Conservation (phyloP, 257 asterid species). For the Marsdenia floribunda region DNA sequence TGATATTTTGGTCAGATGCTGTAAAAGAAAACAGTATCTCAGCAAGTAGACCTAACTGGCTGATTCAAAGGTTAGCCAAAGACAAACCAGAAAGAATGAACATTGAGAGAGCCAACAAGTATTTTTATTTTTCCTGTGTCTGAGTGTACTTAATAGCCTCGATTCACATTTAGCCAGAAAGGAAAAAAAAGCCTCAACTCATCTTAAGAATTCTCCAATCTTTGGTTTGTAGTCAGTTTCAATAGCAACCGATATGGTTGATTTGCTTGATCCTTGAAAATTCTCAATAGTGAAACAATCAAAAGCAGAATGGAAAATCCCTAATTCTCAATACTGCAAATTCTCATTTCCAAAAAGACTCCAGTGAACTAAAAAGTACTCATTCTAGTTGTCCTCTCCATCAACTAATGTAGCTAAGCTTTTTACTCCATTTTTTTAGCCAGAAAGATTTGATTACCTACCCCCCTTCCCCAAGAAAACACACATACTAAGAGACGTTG, state of each 20-base stretch:
- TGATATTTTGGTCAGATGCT: too few relatives aligned
- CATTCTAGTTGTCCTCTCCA: neutral
- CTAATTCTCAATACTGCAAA: neutral
- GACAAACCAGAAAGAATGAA: neutral
- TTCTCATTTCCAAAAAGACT: neutral
- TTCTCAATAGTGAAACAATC: neutral
- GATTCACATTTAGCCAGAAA: neutral
- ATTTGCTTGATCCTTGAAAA: neutral
- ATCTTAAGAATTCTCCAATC: neutral
- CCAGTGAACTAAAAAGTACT: neutral
- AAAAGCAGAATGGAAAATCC: neutral
- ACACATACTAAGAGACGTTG: neutral
- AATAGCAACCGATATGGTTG: neutral
- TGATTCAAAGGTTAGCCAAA: too few relatives aligned
- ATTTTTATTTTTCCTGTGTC: neutral
- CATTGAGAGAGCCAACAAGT: neutral
- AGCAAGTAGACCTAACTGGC: too few relatives aligned
- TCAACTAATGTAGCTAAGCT: neutral
- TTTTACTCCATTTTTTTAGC: neutral
- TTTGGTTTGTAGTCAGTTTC: neutral
- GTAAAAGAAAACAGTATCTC: too few relatives aligned
- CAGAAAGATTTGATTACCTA: neutral
- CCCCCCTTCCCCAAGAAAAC: neutral
- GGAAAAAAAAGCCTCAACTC: neutral
- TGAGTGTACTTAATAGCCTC: neutral